These are phyloP conservation scores for Metahyphopichia silvanorum DNA, from an alignment of 805 yeast species.

Conservation along the genomic window DNA sequence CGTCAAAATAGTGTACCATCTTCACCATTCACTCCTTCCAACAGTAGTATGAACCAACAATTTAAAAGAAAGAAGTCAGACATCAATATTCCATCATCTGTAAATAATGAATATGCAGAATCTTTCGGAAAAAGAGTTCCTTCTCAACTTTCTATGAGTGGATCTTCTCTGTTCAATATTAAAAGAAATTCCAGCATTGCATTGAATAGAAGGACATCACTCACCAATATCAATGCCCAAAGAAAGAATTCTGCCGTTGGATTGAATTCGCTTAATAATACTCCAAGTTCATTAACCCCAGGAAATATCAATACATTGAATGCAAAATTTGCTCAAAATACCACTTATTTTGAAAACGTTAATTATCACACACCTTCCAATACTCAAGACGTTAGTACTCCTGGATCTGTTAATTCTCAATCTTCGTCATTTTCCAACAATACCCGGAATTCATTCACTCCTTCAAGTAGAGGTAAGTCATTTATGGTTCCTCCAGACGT, in stretches of 20 bases:
- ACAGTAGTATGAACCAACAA: conserved; percentile 22
- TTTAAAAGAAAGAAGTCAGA: conserved; percentile 44
- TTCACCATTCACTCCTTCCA: conserved; percentile 11
- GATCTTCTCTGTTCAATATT: conserved; percentile 5
- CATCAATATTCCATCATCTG: conserved; percentile 16
- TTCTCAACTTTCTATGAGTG: conserved; percentile 11
- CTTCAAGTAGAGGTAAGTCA: too few relatives aligned
- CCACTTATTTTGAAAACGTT: conserved; percentile 1
- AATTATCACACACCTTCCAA: not conserved
- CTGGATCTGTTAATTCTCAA: conserved; percentile 10
- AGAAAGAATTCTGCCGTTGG: conserved; percentile 8
- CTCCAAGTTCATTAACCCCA: conserved; percentile 18
- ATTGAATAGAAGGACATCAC: conserved; percentile 13
- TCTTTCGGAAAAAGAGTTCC: conserved; percentile 17
- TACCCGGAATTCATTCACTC: conserved; percentile 5
- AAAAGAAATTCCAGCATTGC: conserved; percentile 15
- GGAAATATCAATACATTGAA: conserved; percentile 21
- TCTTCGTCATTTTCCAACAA: conserved; percentile 5
- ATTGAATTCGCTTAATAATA: conserved; percentile 6
- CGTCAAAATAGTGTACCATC: conserved; percentile 19
- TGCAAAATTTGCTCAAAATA: conserved; percentile 9
- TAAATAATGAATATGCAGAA: conserved; percentile 12
- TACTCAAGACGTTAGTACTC: conserved; percentile 6
- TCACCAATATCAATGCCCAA: conserved; percentile 8
- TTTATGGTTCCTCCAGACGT: too few relatives aligned